A percentile compares a stretch with the other conserved stretches of the same genome.
Evolutionary conservation across 129 eudicot species (phyloP).

Genomic region (Chrysanthemum lavandulifolium): DNA sequence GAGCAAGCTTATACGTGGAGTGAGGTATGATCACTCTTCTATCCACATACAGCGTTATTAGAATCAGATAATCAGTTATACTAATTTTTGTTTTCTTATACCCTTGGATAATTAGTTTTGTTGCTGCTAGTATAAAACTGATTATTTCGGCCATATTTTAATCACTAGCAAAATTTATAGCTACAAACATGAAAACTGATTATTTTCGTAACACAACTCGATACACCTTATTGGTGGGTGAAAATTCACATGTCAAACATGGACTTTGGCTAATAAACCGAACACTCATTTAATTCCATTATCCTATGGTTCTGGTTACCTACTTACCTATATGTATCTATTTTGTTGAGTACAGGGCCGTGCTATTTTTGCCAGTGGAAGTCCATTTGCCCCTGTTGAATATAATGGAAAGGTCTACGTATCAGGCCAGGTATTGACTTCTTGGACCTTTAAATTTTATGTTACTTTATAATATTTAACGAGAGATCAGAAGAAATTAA

Average conservation of each 20-base stretch:
- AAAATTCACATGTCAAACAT: too few species aligned
- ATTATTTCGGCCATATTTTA: too few species aligned
- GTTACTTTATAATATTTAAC: background rate
- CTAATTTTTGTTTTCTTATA: too few species aligned
- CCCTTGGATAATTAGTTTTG: background rate
- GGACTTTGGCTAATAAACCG: background rate
- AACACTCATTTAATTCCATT: background rate
- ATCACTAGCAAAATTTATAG: too few species aligned
- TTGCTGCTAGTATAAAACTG: background rate
- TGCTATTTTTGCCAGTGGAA: conserved; percentile 90
- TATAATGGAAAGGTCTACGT: conserved; percentile 63
- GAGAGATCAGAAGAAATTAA: conserved; percentile 15
- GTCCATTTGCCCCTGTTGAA: conserved; percentile 92
- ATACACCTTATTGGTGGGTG: too few species aligned
- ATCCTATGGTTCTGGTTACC: background rate
- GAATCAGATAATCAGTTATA: too few species aligned
- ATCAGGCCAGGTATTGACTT: conserved; percentile 79
- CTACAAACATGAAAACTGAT: too few species aligned
- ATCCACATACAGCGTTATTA: background rate
- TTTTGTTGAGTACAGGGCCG: conserved; percentile 61
- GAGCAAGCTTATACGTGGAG: conserved; percentile 97
- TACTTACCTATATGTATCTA: background rate
- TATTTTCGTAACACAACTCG: too few species aligned
- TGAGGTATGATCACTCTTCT: conserved; percentile 50
- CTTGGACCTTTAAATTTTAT: conserved; percentile 21